These are phyloP conservation scores for Deakozyma indianensis DNA, from an alignment of 805 yeast genomes.

Conservation along the genomic window DNA sequence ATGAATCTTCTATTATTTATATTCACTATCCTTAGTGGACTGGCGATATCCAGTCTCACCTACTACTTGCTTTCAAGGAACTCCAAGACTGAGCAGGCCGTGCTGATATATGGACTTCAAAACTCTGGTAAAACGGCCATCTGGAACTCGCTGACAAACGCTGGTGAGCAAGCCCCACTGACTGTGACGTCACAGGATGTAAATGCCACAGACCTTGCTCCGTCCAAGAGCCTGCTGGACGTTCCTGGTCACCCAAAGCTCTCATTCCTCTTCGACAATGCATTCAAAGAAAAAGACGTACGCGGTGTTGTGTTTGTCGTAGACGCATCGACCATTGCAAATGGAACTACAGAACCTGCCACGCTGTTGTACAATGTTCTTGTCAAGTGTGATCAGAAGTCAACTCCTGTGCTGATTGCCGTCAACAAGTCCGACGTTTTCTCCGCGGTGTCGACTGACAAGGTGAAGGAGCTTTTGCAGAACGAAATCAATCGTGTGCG, in stretches of 20 bases:
- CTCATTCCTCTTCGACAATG: conserved; percentile 37
- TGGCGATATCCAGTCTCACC: neutral
- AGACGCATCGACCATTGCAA: conserved; percentile 52
- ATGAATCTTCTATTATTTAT: neutral
- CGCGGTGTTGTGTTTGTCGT: conserved; percentile 60
- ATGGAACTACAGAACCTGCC: conserved; percentile 38
- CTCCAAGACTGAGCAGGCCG: neutral
- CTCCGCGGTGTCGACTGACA: conserved; percentile 57
- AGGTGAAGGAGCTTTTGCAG: conserved; percentile 47
- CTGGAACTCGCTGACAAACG: neutral
- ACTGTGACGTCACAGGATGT: conserved; percentile 41
- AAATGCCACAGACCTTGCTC: conserved; percentile 31
- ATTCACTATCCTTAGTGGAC: neutral
- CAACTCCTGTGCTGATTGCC: conserved; percentile 59
- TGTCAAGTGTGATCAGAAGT: conserved; percentile 43
- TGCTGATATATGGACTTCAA: neutral
- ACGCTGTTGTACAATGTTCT: conserved; percentile 45
- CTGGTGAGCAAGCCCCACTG: conserved; percentile 6
- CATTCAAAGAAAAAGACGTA: conserved; percentile 25
- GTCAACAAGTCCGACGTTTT: conserved; percentile 80
- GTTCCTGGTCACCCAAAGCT: conserved; percentile 84
- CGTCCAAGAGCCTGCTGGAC: conserved; percentile 35
- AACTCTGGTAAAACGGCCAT: neutral
- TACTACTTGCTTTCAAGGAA: neutral
- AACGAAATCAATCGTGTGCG: conserved; percentile 45